A percentile compares a stretch with the other conserved stretches of the same genome.
Evolutionary conservation across 192 early-diverging fungal genomes (phyloP).

Genomic region (Diversispora epigaea): DNA sequence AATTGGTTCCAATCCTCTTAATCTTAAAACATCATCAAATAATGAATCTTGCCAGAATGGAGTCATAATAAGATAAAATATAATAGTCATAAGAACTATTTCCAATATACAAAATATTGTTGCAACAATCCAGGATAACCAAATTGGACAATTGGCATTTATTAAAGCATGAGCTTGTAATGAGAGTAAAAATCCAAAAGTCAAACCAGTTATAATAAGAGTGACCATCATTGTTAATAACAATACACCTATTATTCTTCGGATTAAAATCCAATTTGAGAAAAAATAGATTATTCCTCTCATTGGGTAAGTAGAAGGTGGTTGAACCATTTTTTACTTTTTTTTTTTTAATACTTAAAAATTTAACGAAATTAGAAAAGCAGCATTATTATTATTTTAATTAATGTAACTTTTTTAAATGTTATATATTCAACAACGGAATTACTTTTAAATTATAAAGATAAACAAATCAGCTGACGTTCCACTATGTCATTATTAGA

Average conservation of each 20-base stretch:
- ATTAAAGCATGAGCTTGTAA: slow-evolving; percentile 63
- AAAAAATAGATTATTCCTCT: slow-evolving; percentile 44
- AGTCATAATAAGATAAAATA: slow-evolving; percentile 58
- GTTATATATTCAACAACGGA: too few relatives aligned
- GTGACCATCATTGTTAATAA: slow-evolving; percentile 38
- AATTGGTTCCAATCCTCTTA: slow-evolving; percentile 46
- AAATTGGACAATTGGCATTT: slow-evolving; percentile 47
- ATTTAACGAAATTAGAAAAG: too few relatives aligned
- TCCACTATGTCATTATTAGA: too few relatives aligned
- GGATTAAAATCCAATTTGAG: slow-evolving; percentile 37
- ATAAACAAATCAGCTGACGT: too few relatives aligned
- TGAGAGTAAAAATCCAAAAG: slow-evolving; percentile 55
- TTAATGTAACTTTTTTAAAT: too few relatives aligned
- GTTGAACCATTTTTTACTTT: background rate
- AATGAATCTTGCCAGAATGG: slow-evolving; percentile 60
- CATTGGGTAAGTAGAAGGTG: slow-evolving; percentile 37
- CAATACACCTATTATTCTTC: slow-evolving; percentile 39
- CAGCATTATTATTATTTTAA: too few relatives aligned
- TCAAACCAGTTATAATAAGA: slow-evolving; percentile 29
- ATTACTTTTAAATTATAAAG: too few relatives aligned
- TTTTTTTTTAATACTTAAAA: too few relatives aligned
- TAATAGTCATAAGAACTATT: slow-evolving; percentile 46
- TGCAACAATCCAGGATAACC: slow-evolving; percentile 61
- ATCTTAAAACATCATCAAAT: slow-evolving; percentile 54
- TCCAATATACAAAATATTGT: slow-evolving; percentile 65